Percentiles rank a stretch among this genome's conserved stretches.
phyloP scores from a whole-genome alignment of 2,329 filamentous ascomycete genomes.

The Trichothecium roseum region DNA sequence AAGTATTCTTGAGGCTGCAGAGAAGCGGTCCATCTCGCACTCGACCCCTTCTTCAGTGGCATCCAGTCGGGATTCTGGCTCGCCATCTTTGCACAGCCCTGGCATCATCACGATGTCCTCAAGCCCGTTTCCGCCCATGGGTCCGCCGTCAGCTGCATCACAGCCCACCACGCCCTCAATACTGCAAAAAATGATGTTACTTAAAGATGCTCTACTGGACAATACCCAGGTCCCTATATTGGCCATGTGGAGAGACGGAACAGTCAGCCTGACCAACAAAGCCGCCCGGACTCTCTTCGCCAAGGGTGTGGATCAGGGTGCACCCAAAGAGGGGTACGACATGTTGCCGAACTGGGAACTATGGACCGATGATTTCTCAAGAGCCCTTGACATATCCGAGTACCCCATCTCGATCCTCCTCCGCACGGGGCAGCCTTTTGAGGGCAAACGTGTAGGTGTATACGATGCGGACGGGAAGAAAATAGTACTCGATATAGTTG shows the following conservation, averaged over 20 bases:
- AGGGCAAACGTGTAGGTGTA: conserved; percentile 52
- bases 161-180: conserved; percentile 51
- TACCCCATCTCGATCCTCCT: conserved; percentile 58
- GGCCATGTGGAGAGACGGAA: conserved; percentile 73
- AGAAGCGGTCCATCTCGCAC: conserved; percentile 23
- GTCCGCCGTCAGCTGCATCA: conserved; percentile 47
- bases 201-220: conserved; percentile 71
- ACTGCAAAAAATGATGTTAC: conserved; percentile 60
- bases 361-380: conserved; percentile 57
- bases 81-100: conserved; percentile 40
- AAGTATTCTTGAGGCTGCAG: conserved; percentile 32
- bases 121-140: conserved; percentile 55
- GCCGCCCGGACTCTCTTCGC: conserved; percentile 46
- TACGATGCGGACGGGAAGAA: conserved; percentile 40
- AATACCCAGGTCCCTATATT: conserved; percentile 65
- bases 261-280: conserved; percentile 62
- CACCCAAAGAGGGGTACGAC: conserved; percentile 37
- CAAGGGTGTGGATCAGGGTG: conserved; percentile 26
- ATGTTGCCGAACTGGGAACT: conserved; percentile 50
- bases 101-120: conserved; percentile 40
- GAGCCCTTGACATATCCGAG: conserved; percentile 44
- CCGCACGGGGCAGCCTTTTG: conserved; percentile 49
- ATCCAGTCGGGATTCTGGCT: conserved; percentile 37
- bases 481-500: conserved; percentile 53
- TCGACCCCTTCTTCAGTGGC: conserved; percentile 35